Conservation (phyloP, 352 stramenopile genomes). For the Phytophthora brassicae region DNA sequence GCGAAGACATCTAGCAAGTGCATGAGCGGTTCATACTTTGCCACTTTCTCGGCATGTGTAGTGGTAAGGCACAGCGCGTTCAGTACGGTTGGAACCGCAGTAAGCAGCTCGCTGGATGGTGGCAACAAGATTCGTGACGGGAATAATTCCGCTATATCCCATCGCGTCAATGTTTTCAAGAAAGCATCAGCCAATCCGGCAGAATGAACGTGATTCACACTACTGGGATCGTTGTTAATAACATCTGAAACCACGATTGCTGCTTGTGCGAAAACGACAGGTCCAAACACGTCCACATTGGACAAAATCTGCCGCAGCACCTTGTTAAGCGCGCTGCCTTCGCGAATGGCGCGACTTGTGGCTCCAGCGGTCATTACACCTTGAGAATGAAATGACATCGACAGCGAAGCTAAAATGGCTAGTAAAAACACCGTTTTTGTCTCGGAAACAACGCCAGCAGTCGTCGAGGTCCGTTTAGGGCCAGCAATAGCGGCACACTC, state of each 20-base stretch:
- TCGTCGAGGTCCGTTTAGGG: constrained; percentile 8
- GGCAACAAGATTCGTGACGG: constrained; percentile 60
- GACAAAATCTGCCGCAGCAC: constrained; percentile 90
- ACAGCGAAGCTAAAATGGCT: constrained; percentile 75
- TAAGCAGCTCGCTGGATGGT: constrained; percentile 92
- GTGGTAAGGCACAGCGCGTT: constrained; percentile 93
- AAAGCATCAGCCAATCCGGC: constrained; percentile 93
- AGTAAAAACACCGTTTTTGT: constrained; percentile 70
- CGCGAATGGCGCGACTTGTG: constrained; percentile 85
- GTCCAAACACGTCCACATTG: constrained; percentile 91
- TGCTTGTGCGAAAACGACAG: constrained; percentile 91
- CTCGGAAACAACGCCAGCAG: constrained; percentile 32
- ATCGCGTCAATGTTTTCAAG: constrained; percentile 89
- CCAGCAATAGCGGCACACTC: constrained; percentile 46
- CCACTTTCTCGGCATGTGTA: constrained; percentile 88
- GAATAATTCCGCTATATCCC: constrained; percentile 64
- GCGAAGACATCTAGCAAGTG: constrained; percentile 92
- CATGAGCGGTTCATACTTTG: constrained; percentile 89
- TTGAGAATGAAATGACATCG: constrained; percentile 86
- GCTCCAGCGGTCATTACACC: constrained; percentile 86
- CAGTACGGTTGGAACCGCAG: constrained; percentile 93
- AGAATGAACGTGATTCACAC: constrained; percentile 94
- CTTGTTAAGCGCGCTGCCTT: constrained; percentile 85
- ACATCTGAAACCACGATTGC: constrained; percentile 94
- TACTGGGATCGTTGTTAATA: constrained; percentile 97